phyloP scores from a whole-genome alignment of 257 asterid species.

The Ocimum tenuiflorum region DNA sequence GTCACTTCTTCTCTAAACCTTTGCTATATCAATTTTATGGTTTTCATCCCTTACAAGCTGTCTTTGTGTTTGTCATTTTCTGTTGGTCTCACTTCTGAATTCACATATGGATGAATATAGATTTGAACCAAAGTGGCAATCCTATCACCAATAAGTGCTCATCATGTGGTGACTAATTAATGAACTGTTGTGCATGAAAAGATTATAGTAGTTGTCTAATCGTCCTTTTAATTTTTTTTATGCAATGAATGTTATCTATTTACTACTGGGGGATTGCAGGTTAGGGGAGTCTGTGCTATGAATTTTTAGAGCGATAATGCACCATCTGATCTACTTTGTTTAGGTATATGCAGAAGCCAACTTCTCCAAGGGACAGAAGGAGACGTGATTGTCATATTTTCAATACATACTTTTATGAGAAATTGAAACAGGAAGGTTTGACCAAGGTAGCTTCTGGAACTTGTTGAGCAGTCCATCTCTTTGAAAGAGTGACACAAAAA shows the following conservation, averaged over 20 bases:
- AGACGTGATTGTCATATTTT: slow-evolving; percentile 52
- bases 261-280: slow-evolving; percentile 13
- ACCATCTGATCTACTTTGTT: slow-evolving; percentile 21
- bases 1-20: no score
- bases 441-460: slow-evolving; percentile 46
- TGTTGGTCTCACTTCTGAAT: no score
- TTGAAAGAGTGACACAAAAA: slow-evolving; percentile 9
- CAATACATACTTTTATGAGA: slow-evolving; percentile 79
- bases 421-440: slow-evolving; percentile 60
- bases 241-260: slow-evolving; percentile 4
- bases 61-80: no score
- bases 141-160: background rate
- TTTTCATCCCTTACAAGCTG: background rate
- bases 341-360: slow-evolving; percentile 71
- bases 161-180: background rate
- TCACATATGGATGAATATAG: no score
- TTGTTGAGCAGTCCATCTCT: slow-evolving; percentile 8
- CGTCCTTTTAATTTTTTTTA: background rate
- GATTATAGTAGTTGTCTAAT: no score
- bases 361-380: slow-evolving; percentile 28
- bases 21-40: no score
- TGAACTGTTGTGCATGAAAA: background rate
- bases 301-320: slow-evolving; percentile 16
- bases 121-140: background rate
- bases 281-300: slow-evolving; percentile 5